phyloP scores from a whole-genome alignment of 2,329 filamentous ascomycete species.

The Cladorrhinum sp. region DNA sequence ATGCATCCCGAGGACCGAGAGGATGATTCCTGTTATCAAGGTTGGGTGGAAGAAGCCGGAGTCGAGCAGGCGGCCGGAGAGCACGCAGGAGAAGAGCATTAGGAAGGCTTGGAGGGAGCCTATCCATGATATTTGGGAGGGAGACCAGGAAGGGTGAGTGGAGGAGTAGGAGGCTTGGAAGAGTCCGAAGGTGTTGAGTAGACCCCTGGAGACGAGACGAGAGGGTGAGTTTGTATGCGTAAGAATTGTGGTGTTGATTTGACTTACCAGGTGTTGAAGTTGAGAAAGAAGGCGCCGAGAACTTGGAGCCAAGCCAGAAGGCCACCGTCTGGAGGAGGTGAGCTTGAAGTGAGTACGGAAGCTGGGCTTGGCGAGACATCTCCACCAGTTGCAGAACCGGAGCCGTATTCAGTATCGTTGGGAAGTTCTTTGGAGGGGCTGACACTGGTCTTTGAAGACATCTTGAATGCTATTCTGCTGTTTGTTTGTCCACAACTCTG shows the following conservation, averaged over 20 bases:
- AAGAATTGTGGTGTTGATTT: background rate
- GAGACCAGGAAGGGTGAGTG: constrained; percentile 25
- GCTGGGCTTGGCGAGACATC: no score
- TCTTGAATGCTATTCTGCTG: no score
- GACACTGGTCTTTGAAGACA: no score
- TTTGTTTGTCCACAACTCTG: no score
- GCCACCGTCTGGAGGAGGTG: background rate
- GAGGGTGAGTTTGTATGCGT: background rate
- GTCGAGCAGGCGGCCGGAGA: constrained; percentile 41
- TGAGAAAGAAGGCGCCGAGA: background rate
- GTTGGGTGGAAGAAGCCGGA: constrained; percentile 36
- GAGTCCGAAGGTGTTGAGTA: constrained; percentile 32
- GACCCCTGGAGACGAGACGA: background rate
- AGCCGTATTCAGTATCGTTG: no score
- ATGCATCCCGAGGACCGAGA: constrained; percentile 39
- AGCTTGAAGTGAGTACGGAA: no score
- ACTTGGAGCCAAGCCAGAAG: background rate
- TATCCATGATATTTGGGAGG: constrained; percentile 37
- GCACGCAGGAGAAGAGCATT: constrained; percentile 35
- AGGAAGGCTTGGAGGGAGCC: constrained; percentile 38
- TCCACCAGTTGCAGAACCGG: no score
- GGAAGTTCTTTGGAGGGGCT: no score
- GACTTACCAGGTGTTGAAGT: background rate
- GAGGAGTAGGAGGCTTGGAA: constrained; percentile 36
- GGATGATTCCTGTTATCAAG: constrained; percentile 32